Base-by-base conservation (phyloP, 2,329 filamentous ascomycete genomes). In the Didymella lethalis region DNA sequence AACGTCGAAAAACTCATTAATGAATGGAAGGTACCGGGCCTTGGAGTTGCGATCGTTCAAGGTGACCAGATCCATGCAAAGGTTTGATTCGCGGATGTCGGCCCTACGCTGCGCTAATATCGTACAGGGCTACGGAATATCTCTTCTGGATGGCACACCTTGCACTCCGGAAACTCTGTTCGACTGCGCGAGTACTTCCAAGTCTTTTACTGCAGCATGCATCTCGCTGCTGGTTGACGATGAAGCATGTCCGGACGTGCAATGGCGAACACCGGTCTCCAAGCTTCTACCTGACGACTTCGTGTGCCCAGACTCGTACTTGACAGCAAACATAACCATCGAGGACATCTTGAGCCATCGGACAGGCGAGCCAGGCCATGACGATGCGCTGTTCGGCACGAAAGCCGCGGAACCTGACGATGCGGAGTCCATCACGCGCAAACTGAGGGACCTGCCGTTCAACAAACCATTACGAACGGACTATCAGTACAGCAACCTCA, bases 161-260 rank as follows among this genome's bases (percentile, higher is more conserved):
- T 66, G 63, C 20, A 64, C 59, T 7, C 28, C 51, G 20, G 74
- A 82, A 29, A 86, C 84, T 0, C 75, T 87, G 2, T 87, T 84
- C 74, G 84, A 83, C 57, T 79, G 78, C 2, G 86, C 80, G 2
- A 86, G 84, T 41, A 86, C 81, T 1, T 85, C 84, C 20, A 88
- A 88, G 67, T 82, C 84, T 2, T 80, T 85, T 46, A 83, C 81
- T 0, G 80, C 82, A 1, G 84, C 84, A 0, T 77, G 79, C 0
- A 69, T 88, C 2, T 79, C 82, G 1, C 67, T 85, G 2, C 79
- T 87, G 7, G 75, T 85, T 6, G 76, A 82, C 7, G 75, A 79
- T 34, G 72, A 67, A 51, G 70, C 76, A 0, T 75, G 70, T 55
- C 70, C 75, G 14, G 58, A 77, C 2, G 64, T 81, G 2, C 75